These are phyloP conservation scores for Butyriboletus loyo DNA, from an alignment of 768 basidiomycete genomes.

Conservation along the genomic window DNA sequence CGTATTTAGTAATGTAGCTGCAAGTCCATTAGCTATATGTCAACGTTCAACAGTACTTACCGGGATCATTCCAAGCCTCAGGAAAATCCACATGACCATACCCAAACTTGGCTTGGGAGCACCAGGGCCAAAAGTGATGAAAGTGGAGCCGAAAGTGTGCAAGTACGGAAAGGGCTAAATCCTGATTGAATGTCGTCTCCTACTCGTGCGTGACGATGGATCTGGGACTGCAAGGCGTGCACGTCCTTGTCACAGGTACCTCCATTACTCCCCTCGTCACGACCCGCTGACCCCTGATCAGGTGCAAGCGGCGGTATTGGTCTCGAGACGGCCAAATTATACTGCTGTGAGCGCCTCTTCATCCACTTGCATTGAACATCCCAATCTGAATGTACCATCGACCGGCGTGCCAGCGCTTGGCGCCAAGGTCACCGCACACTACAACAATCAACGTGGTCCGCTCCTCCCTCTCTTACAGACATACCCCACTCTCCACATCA, in stretches of 20 bases:
- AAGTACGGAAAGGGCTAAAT: too few relatives aligned
- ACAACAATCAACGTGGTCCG: slow-evolving; percentile 48
- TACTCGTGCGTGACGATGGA: slow-evolving; percentile 38
- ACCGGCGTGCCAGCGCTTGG: slow-evolving; percentile 62
- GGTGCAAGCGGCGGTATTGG: slow-evolving; percentile 80
- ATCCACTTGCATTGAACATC: neutral
- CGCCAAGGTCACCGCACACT: slow-evolving; percentile 70
- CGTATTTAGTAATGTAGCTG: too few relatives aligned
- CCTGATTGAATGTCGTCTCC: too few relatives aligned
- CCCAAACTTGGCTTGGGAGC: too few relatives aligned
- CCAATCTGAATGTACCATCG: neutral
- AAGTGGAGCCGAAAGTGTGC: too few relatives aligned
- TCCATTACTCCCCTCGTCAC: neutral
- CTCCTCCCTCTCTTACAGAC: slow-evolving; percentile 40
- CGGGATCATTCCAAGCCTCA: too few relatives aligned
- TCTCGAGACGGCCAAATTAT: slow-evolving; percentile 54
- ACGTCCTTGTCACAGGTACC: slow-evolving; percentile 64
- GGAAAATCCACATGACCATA: too few relatives aligned
- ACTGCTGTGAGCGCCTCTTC: slow-evolving; percentile 52
- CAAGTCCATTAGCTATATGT: too few relatives aligned
- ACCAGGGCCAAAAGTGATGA: too few relatives aligned
- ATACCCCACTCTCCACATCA: slow-evolving; percentile 32
- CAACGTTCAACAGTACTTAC: too few relatives aligned
- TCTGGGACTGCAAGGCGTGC: slow-evolving; percentile 54
- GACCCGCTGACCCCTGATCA: slow-evolving; percentile 27